phyloP scores from a whole-genome alignment of 2,329 filamentous ascomycete species.

The Pseudonectria buxi region DNA sequence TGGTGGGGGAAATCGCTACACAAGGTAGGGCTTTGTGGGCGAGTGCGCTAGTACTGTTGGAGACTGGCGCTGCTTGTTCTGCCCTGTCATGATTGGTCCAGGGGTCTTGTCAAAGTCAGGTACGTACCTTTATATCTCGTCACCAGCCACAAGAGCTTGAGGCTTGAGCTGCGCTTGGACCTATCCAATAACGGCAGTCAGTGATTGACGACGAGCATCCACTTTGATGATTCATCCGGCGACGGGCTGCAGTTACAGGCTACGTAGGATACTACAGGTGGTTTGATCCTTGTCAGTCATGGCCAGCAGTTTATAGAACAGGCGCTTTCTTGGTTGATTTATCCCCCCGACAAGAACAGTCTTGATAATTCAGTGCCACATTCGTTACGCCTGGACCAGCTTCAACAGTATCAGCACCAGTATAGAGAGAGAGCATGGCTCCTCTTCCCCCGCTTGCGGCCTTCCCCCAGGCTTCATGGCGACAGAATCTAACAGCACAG shows the following conservation, averaged over 20 bases:
- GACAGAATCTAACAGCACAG: slow-evolving; percentile 54
- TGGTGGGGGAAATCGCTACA: slow-evolving; percentile 6
- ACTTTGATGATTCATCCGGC: slow-evolving; percentile 36
- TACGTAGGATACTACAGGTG: slow-evolving; percentile 5
- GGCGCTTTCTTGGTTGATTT: neutral
- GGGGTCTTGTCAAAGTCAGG: neutral
- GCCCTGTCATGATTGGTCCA: neutral
- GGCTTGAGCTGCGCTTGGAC: too few species aligned
- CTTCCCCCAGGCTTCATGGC: slow-evolving; percentile 65
- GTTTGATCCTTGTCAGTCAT: slow-evolving; percentile 3
- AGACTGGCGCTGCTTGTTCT: neutral
- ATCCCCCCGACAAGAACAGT: neutral
- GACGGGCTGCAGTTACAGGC: slow-evolving; percentile 17
- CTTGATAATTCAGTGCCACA: too few species aligned
- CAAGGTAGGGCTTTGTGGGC: slow-evolving; percentile 9
- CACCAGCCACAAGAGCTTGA: neutral
- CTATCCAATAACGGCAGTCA: neutral
- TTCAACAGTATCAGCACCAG: too few species aligned
- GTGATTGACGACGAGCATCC: slow-evolving; percentile 13
- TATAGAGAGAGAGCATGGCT: slow-evolving; percentile 28
- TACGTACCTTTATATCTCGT: slow-evolving; percentile 6
- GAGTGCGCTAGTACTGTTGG: slow-evolving; percentile 4
- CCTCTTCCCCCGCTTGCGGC: slow-evolving; percentile 66
- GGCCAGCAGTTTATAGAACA: slow-evolving; percentile 1
- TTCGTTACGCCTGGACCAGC: too few species aligned